These are phyloP conservation scores for Solanum bulbocastanum DNA, from an alignment of 257 asterid species.

Conservation along the genomic window DNA sequence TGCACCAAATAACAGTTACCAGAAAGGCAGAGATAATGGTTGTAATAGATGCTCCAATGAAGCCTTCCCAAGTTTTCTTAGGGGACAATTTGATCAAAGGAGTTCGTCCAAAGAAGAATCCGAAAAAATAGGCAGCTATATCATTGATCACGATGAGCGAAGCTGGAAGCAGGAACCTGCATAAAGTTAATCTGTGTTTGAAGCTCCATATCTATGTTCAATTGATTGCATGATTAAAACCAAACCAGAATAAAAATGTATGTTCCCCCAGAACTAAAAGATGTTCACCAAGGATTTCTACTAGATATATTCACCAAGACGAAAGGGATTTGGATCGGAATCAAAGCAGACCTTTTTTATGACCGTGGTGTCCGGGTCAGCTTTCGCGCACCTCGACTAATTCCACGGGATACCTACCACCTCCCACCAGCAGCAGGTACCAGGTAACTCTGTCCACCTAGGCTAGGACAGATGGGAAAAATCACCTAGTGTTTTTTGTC, in stretches of 20 bases:
- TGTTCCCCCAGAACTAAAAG: background rate
- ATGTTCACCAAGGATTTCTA: background rate
- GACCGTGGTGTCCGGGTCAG: background rate
- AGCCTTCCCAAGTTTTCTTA: constrained; percentile 95
- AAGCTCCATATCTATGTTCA: constrained; percentile 12
- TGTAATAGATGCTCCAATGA: constrained; percentile 84
- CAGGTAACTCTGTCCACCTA: background rate
- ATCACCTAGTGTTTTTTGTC: background rate
- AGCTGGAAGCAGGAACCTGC: constrained; percentile 99
- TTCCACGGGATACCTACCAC: background rate
- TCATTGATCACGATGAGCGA: constrained; percentile 79
- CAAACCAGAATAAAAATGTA: background rate
- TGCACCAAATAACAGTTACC: constrained; percentile 20
- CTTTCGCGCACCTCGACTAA: background rate
- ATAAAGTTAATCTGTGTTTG: constrained; percentile 11
- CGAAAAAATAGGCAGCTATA: constrained; percentile 78
- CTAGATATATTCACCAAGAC: background rate
- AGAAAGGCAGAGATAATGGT: constrained; percentile 72
- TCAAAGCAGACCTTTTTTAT: background rate
- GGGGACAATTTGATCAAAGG: constrained; percentile 83
- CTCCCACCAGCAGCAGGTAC: background rate
- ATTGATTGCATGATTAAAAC: background rate
- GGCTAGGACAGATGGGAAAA: background rate
- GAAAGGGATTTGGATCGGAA: background rate
- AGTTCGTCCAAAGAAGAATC: constrained; percentile 86